A percentile compares a stretch with the other conserved stretches of the same genome.
Conservation (phyloP, 2,329 filamentous ascomycete genomes). For the Septoria linicola region DNA sequence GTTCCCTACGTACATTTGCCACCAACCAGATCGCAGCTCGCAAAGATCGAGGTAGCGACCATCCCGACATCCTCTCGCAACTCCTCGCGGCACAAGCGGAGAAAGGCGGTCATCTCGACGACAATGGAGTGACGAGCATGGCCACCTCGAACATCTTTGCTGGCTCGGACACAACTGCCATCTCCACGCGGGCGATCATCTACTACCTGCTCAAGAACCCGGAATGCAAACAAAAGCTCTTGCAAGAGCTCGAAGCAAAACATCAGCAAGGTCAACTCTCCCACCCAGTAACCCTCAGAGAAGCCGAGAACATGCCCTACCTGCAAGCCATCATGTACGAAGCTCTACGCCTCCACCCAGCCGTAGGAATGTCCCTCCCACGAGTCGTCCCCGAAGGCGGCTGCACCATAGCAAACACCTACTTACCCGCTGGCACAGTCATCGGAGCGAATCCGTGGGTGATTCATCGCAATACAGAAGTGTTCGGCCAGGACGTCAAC, state of each 20-base stretch:
- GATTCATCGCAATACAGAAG: slow-evolving; percentile 32
- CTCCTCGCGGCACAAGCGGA: not conserved
- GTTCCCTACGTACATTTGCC: not conserved
- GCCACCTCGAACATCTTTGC: slow-evolving; percentile 39
- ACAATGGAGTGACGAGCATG: not conserved
- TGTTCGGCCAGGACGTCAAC: slow-evolving; percentile 37
- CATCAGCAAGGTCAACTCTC: slow-evolving; percentile 29
- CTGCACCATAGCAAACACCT: slow-evolving; percentile 37
- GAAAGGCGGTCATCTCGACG: not conserved
- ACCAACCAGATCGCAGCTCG: not conserved
- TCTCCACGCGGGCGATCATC: slow-evolving; percentile 40
- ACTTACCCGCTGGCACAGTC: slow-evolving; percentile 33
- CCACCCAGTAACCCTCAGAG: slow-evolving; percentile 31
- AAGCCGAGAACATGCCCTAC: slow-evolving; percentile 42
- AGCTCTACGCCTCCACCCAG: slow-evolving; percentile 45
- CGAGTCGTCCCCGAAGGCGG: slow-evolving; percentile 42
- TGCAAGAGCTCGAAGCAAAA: slow-evolving; percentile 37
- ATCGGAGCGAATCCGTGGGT: slow-evolving; percentile 38
- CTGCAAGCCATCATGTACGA: slow-evolving; percentile 48
- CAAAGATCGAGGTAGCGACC: not conserved
- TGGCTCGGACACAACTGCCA: slow-evolving; percentile 45
- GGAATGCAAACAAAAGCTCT: slow-evolving; percentile 31
- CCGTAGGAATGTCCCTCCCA: slow-evolving; percentile 42
- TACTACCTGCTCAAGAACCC: slow-evolving; percentile 42
- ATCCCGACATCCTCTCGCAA: slow-evolving; percentile 2